Conservation (phyloP, 148 eudicot genomes). For the Camellia sinensis region DNA sequence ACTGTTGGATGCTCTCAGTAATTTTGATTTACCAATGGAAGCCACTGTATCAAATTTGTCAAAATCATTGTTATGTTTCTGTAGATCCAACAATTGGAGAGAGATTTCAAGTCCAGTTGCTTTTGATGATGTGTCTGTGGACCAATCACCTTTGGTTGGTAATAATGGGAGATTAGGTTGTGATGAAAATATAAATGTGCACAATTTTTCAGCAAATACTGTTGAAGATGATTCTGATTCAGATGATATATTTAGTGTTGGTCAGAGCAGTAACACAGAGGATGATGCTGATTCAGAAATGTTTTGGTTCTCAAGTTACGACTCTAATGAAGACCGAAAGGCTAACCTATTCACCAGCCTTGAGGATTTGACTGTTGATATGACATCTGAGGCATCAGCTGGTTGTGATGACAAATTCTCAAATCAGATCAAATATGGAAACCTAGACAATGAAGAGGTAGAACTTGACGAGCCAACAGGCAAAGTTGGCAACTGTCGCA, state of each 20-base stretch:
- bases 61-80: conserved; percentile 47
- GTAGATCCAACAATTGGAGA: conserved; percentile 23
- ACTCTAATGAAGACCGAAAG: conserved; percentile 19
- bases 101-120: conserved; percentile 11
- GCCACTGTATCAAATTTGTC: conserved; percentile 51
- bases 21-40: conserved; percentile 37
- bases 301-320: conserved; percentile 3
- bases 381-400: conserved; percentile 21
- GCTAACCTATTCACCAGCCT: conserved; percentile 9
- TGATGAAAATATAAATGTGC: conserved; percentile 11
- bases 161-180: not conserved
- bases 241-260: conserved; percentile 6
- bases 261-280: conserved; percentile 4
- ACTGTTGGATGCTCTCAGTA: conserved; percentile 36
- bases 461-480: conserved; percentile 23
- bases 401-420: conserved; percentile 23
- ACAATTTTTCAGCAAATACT: not conserved
- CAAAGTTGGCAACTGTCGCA: conserved; percentile 12
- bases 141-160: conserved; percentile 1
- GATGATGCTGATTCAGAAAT: conserved; percentile 15
- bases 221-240: not conserved
- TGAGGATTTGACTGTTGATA: conserved; percentile 21
- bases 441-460: conserved; percentile 20
- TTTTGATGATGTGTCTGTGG: not conserved
- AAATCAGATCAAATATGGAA: conserved; percentile 6